Evolutionary conservation across 1,139 yeast genomes (phyloP).

Genomic region (Yamadazyma siamensis): DNA sequence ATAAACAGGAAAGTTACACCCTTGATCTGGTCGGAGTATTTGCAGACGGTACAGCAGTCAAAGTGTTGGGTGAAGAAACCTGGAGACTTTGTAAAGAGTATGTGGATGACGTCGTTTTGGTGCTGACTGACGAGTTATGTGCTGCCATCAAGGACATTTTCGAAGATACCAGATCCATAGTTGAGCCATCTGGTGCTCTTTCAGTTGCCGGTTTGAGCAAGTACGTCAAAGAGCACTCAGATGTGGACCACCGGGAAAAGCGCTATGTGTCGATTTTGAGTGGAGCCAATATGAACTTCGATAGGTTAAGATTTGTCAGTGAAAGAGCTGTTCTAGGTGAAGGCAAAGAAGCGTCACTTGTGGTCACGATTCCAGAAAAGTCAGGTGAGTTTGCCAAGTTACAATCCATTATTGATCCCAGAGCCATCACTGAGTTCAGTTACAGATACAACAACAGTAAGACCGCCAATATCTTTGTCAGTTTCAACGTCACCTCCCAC

Average conservation of each 20-base stretch:
- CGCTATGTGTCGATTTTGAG: conserved; percentile 83
- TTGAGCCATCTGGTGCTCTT: conserved; percentile 97
- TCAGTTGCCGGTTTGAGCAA: conserved; percentile 92
- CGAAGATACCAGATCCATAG: conserved; percentile 90
- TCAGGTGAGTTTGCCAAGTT: conserved; percentile 86
- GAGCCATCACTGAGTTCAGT: conserved; percentile 90
- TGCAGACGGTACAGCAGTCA: conserved; percentile 99
- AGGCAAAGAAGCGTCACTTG: conserved; percentile 91
- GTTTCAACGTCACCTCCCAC: conserved; percentile 79
- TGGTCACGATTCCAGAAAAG: conserved; percentile 83
- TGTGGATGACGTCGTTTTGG: conserved; percentile 86
- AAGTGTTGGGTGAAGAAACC: conserved; percentile 83
- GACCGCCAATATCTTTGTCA: conserved; percentile 77
- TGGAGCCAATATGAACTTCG: conserved; percentile 96
- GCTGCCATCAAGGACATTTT: conserved; percentile 97
- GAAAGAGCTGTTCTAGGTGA: conserved; percentile 98
- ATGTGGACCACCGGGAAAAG: conserved; percentile 65
- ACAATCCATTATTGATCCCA: conserved; percentile 74
- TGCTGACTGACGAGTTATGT: conserved; percentile 91
- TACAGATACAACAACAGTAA: conserved; percentile 64
- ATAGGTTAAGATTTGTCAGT: conserved; percentile 91
- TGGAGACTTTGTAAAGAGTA: conserved; percentile 75
- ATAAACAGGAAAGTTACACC: conserved; percentile 49
- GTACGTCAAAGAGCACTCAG: conserved; percentile 64
- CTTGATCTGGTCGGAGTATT: conserved; percentile 85